Percentiles rank a stretch among this genome's conserved stretches.
Conservation (phyloP, 2,329 filamentous ascomycete species). For the Coniochaeta sp. region DNA sequence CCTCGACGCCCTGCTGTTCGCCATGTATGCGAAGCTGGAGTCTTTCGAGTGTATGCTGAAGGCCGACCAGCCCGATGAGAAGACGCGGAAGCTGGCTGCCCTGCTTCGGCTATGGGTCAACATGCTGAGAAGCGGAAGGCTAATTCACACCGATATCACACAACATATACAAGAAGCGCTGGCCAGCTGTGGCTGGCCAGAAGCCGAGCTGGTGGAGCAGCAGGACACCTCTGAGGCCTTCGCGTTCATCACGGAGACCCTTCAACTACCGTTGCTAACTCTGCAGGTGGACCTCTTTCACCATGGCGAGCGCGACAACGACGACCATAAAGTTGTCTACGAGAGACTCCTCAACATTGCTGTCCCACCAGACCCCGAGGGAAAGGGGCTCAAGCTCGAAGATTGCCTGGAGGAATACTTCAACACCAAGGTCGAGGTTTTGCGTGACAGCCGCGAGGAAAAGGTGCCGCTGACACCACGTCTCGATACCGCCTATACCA, state of each 20-base stretch:
- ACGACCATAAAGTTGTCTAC: conserved; percentile 92
- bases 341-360: conserved; percentile 87
- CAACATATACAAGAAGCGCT: conserved; percentile 75
- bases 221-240: conserved; percentile 97
- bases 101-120: conserved; percentile 89
- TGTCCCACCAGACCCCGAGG: conserved; percentile 69
- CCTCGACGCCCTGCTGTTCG: conserved; percentile 82
- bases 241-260: conserved; percentile 83
- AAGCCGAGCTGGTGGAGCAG: conserved; percentile 69
- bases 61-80: conserved; percentile 66
- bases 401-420: conserved; percentile 93
- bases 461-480: conserved; percentile 26
- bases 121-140: conserved; percentile 72
- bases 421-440: conserved; percentile 87
- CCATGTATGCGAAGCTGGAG: conserved; percentile 88
- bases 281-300: conserved; percentile 90
- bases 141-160: conserved; percentile 82
- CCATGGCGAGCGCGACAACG: conserved; percentile 73
- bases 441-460: conserved; percentile 59
- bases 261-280: conserved; percentile 81
- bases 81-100: conserved; percentile 65
- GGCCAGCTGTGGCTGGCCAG: conserved; percentile 81
- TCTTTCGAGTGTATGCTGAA: conserved; percentile 92
- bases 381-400: conserved; percentile 70
- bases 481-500: conserved; percentile 21